These are phyloP conservation scores for Aspergillus oerlinghausenensis DNA, from an alignment of 2,329 filamentous ascomycete species.

Conservation along the genomic window DNA sequence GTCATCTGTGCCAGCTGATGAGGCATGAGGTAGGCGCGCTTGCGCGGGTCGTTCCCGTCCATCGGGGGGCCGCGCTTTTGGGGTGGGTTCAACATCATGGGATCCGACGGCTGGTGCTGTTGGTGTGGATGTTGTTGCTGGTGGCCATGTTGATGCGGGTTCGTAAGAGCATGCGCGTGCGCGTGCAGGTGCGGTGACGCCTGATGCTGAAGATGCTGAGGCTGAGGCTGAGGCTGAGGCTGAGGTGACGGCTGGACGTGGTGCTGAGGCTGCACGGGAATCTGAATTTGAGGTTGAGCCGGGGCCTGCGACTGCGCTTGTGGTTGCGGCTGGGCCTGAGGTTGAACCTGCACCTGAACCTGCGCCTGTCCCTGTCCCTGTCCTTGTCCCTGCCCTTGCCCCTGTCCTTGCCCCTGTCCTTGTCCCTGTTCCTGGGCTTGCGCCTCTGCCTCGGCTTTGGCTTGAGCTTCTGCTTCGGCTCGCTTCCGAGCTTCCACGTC, in stretches of 20 bases:
- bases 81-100: conserved; percentile 15
- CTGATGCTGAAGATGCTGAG: conserved; percentile 11
- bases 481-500: conserved; percentile 26
- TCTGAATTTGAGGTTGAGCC: conserved; percentile 3
- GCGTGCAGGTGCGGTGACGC: conserved; percentile 1
- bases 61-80: conserved; percentile 14
- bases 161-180: neutral
- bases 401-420: conserved; percentile 6
- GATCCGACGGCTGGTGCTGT: conserved; percentile 1
- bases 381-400: neutral
- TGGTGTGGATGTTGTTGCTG: neutral
- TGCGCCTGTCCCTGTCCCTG: neutral
- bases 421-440: neutral
- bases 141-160: neutral
- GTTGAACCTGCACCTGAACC: neutral
- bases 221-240: neutral
- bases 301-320: conserved; percentile 13
- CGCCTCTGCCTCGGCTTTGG: conserved; percentile 6
- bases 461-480: conserved; percentile 18
- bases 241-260: neutral
- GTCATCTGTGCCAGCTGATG: conserved; percentile 9
- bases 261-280: neutral
- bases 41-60: conserved; percentile 18
- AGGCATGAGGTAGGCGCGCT: conserved; percentile 18
- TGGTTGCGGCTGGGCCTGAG: conserved; percentile 13